A percentile compares a stretch with the other conserved stretches of the same genome.
Evolutionary conservation across 306 rosid species (phyloP).

Genomic region (Quercus mongolica): DNA sequence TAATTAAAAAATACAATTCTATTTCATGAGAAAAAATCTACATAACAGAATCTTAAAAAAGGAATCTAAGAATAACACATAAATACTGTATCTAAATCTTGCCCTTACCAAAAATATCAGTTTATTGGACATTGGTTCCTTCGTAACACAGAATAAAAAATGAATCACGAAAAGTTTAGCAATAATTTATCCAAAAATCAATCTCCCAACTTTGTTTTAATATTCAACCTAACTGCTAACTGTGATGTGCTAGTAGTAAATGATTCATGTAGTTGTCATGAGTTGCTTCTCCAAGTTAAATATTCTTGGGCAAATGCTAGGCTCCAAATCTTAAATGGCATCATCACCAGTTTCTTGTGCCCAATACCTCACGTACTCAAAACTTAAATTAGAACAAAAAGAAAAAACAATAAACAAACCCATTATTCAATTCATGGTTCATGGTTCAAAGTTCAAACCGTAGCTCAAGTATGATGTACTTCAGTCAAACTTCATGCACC

Average conservation of each 20-base stretch:
- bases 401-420: too few species aligned
- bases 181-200: too few species aligned
- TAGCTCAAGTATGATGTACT: constrained; percentile 11
- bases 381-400: neutral
- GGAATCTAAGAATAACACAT: rapidly evolving
- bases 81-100: too few species aligned
- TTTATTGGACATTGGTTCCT: too few species aligned
- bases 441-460: constrained; percentile 10
- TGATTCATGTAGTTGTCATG: neutral
- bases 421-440: too few species aligned
- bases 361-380: neutral
- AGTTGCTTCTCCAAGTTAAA: neutral
- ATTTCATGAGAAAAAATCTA: too few species aligned
- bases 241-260: neutral
- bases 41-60: too few species aligned
- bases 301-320: neutral
- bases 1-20: too few species aligned
- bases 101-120: too few species aligned
- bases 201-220: neutral
- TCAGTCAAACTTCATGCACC: constrained; percentile 39
- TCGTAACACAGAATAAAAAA: too few species aligned
- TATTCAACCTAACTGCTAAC: neutral
- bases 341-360: neutral
- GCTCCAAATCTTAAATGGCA: neutral
- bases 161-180: too few species aligned